Evolutionary conservation across 108 stramenopile species (phyloP).

Genomic region (Nannochloropsis salina): DNA sequence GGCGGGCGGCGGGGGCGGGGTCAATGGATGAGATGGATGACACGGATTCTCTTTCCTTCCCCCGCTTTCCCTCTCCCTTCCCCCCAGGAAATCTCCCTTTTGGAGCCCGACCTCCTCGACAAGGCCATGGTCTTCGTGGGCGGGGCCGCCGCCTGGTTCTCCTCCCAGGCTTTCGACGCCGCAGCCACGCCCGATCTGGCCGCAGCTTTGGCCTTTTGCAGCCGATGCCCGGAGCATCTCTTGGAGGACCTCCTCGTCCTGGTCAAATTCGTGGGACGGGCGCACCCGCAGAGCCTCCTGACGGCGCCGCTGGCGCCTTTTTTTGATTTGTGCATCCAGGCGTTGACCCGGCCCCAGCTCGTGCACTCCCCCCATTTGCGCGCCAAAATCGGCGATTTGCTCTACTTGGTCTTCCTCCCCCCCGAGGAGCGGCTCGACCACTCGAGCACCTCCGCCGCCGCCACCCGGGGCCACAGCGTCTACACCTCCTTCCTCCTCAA

Average conservation of each 20-base stretch:
- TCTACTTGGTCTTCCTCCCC: slow-evolving; percentile 80
- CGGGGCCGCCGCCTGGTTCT: background rate
- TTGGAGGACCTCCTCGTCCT: slow-evolving; percentile 43
- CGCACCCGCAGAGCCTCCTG: slow-evolving; percentile 24
- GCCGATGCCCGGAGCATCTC: slow-evolving; percentile 43
- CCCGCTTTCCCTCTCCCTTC: no score
- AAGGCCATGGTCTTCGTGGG: background rate
- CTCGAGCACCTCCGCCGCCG: background rate
- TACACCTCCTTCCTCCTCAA: slow-evolving; percentile 11
- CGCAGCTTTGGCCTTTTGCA: slow-evolving; percentile 16
- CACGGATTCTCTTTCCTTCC: background rate
- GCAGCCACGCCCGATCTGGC: background rate
- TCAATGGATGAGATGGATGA: background rate
- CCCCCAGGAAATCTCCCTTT: background rate
- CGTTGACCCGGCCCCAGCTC: slow-evolving; percentile 32
- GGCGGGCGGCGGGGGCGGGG: background rate
- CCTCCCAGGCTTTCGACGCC: slow-evolving; percentile 8
- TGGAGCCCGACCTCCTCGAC: background rate
- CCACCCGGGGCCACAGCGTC: background rate
- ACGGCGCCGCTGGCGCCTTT: slow-evolving; percentile 33
- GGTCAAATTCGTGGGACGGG: slow-evolving; percentile 33
- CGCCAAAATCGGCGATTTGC: slow-evolving; percentile 72
- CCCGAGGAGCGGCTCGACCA: slow-evolving; percentile 32
- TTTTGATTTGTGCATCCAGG: slow-evolving; percentile 33
- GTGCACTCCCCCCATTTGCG: slow-evolving; percentile 83